Base-by-base conservation (phyloP, 169 alveolate species). In the Besnoitia besnoiti region DNA sequence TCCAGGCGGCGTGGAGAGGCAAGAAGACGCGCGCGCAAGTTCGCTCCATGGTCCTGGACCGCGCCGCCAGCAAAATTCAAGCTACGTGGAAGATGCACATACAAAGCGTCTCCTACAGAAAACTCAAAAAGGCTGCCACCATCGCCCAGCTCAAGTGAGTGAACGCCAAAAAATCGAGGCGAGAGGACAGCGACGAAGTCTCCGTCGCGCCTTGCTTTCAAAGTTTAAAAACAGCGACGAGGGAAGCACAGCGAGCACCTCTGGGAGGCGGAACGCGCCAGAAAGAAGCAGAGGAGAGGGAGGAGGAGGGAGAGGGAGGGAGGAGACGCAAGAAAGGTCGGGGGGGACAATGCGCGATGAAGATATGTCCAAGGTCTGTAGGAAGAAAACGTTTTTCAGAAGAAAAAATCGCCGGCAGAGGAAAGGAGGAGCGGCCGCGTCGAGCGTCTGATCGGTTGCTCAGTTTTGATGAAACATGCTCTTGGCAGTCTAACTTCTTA, bases 21-120 rank as follows among this genome's bases (percentile, higher is more conserved):
- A 39, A 55, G 55, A n/a, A 37, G 46, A 33, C 62, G 55, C 82
- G 91, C 19, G 37, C 46, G 55, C 27, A 21, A 12, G 10, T 40
- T 1, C 40, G 30, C 59, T 19, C 19, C 40, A 2, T 35, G 24
- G 0, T 12, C 47, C 59, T 12, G 47, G 42, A 85, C 37, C 37
- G 88, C 37, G 93, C 90, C 77, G 98, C 98, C 19, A 87, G 97
- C 33, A 90, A 61, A 77, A 95, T 97, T 46, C 98, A 97, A 93
- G 96, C 97, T 44, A 85, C 96, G 0, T 96, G 96, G 94, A 93
- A 92, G 89, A 93, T 94, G 77, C 91, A 94, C 59, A 75, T 80
- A 89, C 96, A 96, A 82, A 89, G 96, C 42, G 67, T 50, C 35
- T 84, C 85, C 85, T 96, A 92, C 88, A 55, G 35, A 67, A 87